phyloP scores from a whole-genome alignment of 352 stramenopile species.

The Albugo laibachii region DNA sequence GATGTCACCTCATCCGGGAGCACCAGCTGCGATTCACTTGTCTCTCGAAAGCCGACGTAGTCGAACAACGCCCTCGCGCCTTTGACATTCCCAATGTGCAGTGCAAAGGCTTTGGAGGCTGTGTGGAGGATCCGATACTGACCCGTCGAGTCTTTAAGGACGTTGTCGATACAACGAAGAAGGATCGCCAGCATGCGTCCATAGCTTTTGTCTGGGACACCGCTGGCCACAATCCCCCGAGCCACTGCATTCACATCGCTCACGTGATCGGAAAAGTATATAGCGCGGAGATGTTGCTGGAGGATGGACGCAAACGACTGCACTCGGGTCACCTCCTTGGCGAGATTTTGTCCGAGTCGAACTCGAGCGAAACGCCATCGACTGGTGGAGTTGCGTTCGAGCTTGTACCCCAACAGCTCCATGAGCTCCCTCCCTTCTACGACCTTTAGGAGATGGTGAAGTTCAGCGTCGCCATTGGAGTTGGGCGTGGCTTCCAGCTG shows the following conservation, averaged over 20 bases:
- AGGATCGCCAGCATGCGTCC: constrained; percentile 18
- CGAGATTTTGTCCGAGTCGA: constrained; percentile 17
- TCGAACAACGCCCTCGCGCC: constrained; percentile 23
- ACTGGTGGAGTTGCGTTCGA: neutral
- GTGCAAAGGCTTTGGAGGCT: constrained; percentile 23
- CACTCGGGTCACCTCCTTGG: constrained; percentile 12
- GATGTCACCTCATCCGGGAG: no score
- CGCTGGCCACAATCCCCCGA: constrained; percentile 12
- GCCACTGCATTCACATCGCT: constrained; percentile 34
- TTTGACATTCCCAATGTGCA: constrained; percentile 11
- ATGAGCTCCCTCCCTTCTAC: constrained; percentile 15
- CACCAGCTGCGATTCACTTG: neutral
- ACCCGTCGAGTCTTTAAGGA: constrained; percentile 20
- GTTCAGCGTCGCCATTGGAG: constrained; percentile 9
- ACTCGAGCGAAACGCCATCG: constrained; percentile 8
- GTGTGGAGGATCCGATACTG: constrained; percentile 28
- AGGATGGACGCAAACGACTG: constrained; percentile 21
- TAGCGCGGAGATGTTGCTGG: constrained; percentile 19
- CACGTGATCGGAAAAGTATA: constrained; percentile 14
- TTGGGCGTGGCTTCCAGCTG: constrained; percentile 1
- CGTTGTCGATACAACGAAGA: constrained; percentile 26
- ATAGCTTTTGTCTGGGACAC: constrained; percentile 11
- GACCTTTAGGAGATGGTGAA: constrained; percentile 5
- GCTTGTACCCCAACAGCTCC: constrained; percentile 16
- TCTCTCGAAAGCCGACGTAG: constrained; percentile 32